Conservation (phyloP, 495 filamentous ascomycete genomes). For the Bathelium albidoporum region DNA sequence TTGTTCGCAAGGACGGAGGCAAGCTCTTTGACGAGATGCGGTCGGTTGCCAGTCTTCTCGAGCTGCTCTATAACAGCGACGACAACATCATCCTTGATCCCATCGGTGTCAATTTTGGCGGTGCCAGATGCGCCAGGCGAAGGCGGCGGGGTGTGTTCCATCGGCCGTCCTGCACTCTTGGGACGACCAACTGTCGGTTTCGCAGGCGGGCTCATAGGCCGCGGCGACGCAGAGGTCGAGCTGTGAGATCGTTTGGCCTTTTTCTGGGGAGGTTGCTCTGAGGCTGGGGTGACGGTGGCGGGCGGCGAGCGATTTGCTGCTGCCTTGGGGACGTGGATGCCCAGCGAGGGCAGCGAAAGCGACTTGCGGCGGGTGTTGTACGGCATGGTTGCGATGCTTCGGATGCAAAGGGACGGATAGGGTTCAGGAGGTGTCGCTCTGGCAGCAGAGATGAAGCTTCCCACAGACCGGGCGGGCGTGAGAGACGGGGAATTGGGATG, state of each 20-base stretch:
- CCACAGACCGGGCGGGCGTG: neutral
- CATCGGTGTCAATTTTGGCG: constrained; percentile 69
- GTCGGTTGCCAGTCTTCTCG: constrained; percentile 83
- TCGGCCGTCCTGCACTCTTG: constrained; percentile 37
- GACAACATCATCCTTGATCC: constrained; percentile 91
- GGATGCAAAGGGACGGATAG: neutral
- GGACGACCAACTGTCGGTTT: constrained; percentile 38
- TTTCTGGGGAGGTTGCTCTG: constrained; percentile 59
- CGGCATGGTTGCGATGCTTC: constrained; percentile 48
- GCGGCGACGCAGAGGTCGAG: constrained; percentile 33
- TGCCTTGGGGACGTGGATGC: constrained; percentile 74
- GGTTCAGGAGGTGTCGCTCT: neutral
- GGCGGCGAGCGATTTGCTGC: constrained; percentile 51
- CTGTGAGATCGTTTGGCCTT: constrained; percentile 76
- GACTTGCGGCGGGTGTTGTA: constrained; percentile 98
- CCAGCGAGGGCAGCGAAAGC: constrained; percentile 82
- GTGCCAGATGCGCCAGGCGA: constrained; percentile 53
- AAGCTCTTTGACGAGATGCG: constrained; percentile 90
- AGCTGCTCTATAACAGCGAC: constrained; percentile 83
- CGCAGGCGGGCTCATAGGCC: constrained; percentile 41
- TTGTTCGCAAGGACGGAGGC: constrained; percentile 65
- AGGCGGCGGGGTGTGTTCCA: constrained; percentile 75
- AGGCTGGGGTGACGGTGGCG: constrained; percentile 40
- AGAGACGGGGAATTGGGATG: constrained; percentile 3
- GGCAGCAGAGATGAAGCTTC: neutral